A percentile compares a stretch with the other conserved stretches of the same genome.
Conservation (phyloP, 2,329 filamentous ascomycete genomes). For the Juglanconis juglandina region DNA sequence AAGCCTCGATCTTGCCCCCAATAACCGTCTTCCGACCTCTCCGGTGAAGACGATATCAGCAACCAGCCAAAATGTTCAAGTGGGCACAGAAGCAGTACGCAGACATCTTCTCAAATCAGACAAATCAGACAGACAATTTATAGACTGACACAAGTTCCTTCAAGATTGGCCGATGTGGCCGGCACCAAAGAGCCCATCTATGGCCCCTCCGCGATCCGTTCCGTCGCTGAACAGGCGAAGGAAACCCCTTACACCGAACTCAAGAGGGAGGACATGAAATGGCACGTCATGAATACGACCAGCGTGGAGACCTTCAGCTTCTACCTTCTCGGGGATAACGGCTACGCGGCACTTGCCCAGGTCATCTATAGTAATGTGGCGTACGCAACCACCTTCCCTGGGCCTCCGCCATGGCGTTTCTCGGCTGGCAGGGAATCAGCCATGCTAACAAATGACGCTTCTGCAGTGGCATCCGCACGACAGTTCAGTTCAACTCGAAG, state of each 20-base stretch:
- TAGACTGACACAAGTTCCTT: conserved; percentile 21
- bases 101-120: background rate
- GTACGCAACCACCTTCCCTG: conserved; percentile 50
- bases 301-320: conserved; percentile 94
- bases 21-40: background rate
- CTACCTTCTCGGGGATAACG: conserved; percentile 79
- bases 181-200: conserved; percentile 97
- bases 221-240: conserved; percentile 78
- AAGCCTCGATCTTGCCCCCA: background rate
- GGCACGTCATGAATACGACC: conserved; percentile 77
- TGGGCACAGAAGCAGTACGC: conserved; percentile 20
- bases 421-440: conserved; percentile 6
- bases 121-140: background rate
- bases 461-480: conserved; percentile 78
- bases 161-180: conserved; percentile 72
- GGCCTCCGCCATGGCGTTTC: conserved; percentile 18
- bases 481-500: conserved; percentile 91
- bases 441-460: conserved; percentile 9
- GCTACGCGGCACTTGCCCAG: conserved; percentile 75
- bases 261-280: conserved; percentile 74
- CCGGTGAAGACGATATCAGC: background rate
- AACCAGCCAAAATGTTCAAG: conserved; percentile 18
- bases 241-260: conserved; percentile 77
- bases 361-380: conserved; percentile 97
- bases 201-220: conserved; percentile 80